phyloP scores from a whole-genome alignment of 108 stramenopile genomes.

The Nannochloropsis salina region DNA sequence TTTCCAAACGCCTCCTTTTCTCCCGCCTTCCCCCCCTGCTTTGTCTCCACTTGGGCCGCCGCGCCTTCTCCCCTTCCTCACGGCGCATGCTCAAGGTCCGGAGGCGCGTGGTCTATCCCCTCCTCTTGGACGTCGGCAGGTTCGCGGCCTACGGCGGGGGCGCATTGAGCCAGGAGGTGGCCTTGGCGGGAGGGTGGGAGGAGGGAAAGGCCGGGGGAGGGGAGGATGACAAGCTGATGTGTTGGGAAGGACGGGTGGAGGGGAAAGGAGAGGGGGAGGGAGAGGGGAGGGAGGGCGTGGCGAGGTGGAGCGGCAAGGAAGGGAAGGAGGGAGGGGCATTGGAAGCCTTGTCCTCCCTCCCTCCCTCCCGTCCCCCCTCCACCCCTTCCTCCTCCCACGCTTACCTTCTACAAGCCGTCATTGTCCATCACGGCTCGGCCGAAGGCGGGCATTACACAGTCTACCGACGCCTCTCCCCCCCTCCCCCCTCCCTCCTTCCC shows the following conservation, averaged over 20 bases:
- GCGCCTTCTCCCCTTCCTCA: constrained; percentile 31
- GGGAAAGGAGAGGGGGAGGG: background rate
- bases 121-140: background rate
- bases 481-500: background rate
- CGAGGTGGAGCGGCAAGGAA: background rate
- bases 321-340: background rate
- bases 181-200: background rate
- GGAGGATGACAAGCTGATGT: no score
- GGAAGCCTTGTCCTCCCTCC: background rate
- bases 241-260: background rate
- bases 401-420: constrained; percentile 44
- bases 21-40: constrained; percentile 20
- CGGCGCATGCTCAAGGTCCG: constrained; percentile 43
- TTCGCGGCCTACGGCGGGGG: constrained; percentile 9
- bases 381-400: background rate
- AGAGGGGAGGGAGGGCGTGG: background rate
- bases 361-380: background rate
- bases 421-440: constrained; percentile 50
- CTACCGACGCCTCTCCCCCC: constrained; percentile 34
- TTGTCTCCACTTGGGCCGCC: constrained; percentile 49
- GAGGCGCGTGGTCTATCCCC: constrained; percentile 37
- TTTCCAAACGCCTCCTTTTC: background rate
- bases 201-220: background rate
- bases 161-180: background rate
- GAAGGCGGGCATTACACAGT: constrained; percentile 50